These are phyloP conservation scores for Fusarium pininemorale DNA, from an alignment of 2,329 filamentous ascomycete species.

Conservation along the genomic window DNA sequence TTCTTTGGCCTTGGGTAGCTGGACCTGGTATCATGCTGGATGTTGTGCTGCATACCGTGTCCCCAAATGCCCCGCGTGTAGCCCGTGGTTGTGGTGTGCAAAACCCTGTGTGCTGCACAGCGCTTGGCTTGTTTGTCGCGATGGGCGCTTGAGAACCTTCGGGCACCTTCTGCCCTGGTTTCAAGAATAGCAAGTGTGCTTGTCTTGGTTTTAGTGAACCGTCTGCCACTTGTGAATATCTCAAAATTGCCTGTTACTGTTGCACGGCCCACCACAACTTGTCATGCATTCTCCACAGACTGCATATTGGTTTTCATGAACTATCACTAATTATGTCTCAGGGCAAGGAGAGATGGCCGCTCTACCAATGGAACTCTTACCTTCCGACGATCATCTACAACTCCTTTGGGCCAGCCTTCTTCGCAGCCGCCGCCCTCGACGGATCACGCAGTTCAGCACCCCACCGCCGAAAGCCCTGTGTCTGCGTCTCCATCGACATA, in stretches of 20 bases:
- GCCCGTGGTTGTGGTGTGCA: slow-evolving; percentile 15
- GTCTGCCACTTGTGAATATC: not conserved
- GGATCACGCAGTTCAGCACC: slow-evolving; percentile 53
- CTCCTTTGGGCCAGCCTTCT: slow-evolving; percentile 56
- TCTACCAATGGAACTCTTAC: slow-evolving; percentile 71
- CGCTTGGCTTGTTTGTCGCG: slow-evolving; percentile 19
- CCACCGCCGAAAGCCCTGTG: slow-evolving; percentile 49
- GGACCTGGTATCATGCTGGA: slow-evolving; percentile 13
- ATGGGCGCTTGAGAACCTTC: not conserved
- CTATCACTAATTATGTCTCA: slow-evolving; percentile 44
- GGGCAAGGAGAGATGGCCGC: slow-evolving; percentile 67
- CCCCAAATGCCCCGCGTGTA: slow-evolving; percentile 18
- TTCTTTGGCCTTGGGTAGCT: not conserved
- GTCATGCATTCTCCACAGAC: slow-evolving; percentile 14
- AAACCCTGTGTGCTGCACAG: slow-evolving; percentile 9
- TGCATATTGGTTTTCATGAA: not conserved
- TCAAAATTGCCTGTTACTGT: not conserved
- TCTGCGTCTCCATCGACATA: slow-evolving; percentile 37
- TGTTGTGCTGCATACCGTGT: slow-evolving; percentile 36
- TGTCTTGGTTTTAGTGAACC: not conserved
- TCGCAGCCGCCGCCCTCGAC: slow-evolving; percentile 49
- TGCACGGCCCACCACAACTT: not conserved
- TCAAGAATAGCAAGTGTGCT: not conserved
- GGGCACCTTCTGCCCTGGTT: not conserved
- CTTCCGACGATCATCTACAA: slow-evolving; percentile 71